Percentiles rank a stretch among this genome's conserved stretches.
Conservation (phyloP, 108 stramenopile genomes). For the Conticribra guillardii region DNA sequence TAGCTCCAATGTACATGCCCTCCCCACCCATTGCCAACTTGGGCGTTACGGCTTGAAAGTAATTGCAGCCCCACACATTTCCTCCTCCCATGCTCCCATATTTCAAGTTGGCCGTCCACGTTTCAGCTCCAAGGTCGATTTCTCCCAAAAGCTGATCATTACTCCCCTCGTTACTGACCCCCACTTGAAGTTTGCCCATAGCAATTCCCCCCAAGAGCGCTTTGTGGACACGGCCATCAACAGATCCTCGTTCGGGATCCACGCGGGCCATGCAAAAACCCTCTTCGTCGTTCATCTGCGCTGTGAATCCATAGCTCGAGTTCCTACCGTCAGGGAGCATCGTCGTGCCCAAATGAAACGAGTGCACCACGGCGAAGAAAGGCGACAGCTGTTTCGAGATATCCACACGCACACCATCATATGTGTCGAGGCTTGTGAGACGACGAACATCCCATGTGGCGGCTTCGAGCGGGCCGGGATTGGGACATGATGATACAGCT, state of each 20-base stretch:
- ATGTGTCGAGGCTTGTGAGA: constrained; percentile 73
- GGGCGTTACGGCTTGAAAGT: constrained; percentile 75
- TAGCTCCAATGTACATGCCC: constrained; percentile 84
- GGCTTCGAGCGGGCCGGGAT: constrained; percentile 83
- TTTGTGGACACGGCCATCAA: constrained; percentile 82
- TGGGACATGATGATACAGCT: constrained; percentile 56
- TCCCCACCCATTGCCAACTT: constrained; percentile 78
- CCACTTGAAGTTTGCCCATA: constrained; percentile 77
- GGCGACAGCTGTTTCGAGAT: constrained; percentile 87
- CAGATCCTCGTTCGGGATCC: constrained; percentile 63
- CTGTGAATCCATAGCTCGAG: constrained; percentile 70
- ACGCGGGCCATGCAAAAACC: constrained; percentile 68
- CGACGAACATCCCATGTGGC: constrained; percentile 74
- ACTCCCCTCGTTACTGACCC: constrained; percentile 58
- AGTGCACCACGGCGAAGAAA: constrained; percentile 81
- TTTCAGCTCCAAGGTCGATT: constrained; percentile 71
- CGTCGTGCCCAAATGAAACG: constrained; percentile 78
- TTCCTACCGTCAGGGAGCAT: constrained; percentile 81
- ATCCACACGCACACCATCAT: constrained; percentile 81
- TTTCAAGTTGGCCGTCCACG: constrained; percentile 88
- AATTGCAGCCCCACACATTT: constrained; percentile 73
- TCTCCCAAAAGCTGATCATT: constrained; percentile 78
- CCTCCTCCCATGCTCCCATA: constrained; percentile 90
- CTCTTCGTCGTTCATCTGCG: constrained; percentile 83
- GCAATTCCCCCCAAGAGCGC: constrained; percentile 71